Evolutionary conservation across 1,284 basidiomycete species (phyloP).

Genomic region (Ustilago vetiveriae): DNA sequence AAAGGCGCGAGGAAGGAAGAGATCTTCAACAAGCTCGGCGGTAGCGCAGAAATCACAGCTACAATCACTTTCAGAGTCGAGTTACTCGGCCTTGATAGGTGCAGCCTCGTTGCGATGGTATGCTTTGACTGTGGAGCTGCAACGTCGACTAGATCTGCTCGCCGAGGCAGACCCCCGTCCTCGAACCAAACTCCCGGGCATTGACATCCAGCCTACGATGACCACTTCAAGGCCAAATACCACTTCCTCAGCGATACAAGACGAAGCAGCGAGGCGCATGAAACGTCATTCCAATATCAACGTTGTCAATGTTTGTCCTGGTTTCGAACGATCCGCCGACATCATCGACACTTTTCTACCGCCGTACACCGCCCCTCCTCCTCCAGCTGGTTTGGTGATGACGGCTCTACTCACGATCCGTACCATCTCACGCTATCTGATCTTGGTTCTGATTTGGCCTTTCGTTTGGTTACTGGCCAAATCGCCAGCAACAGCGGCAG

Average conservation of each 20-base stretch:
- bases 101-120: slow-evolving; percentile 50
- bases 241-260: background rate
- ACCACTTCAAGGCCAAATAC: too few relatives aligned
- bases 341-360: slow-evolving; percentile 38
- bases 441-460: slow-evolving; percentile 35
- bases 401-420: too few relatives aligned
- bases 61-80: slow-evolving; percentile 13
- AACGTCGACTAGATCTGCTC: slow-evolving; percentile 52
- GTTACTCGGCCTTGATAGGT: slow-evolving; percentile 30
- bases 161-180: slow-evolving; percentile 58
- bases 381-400: too few relatives aligned
- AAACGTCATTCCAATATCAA: slow-evolving; percentile 50
- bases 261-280: slow-evolving; percentile 14
- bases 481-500: slow-evolving; percentile 40
- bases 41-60: too few relatives aligned
- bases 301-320: slow-evolving; percentile 58
- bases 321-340: slow-evolving; percentile 56
- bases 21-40: too few relatives aligned
- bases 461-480: slow-evolving; percentile 52
- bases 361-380: too few relatives aligned
- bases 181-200: slow-evolving; percentile 50
- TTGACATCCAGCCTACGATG: slow-evolving; percentile 37
- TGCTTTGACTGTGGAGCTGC: slow-evolving; percentile 50
- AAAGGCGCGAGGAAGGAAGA: too few relatives aligned
- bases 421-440: slow-evolving; percentile 1